Conservation (phyloP, 163 green algal genomes). For the Scenedesmus sp. region DNA sequence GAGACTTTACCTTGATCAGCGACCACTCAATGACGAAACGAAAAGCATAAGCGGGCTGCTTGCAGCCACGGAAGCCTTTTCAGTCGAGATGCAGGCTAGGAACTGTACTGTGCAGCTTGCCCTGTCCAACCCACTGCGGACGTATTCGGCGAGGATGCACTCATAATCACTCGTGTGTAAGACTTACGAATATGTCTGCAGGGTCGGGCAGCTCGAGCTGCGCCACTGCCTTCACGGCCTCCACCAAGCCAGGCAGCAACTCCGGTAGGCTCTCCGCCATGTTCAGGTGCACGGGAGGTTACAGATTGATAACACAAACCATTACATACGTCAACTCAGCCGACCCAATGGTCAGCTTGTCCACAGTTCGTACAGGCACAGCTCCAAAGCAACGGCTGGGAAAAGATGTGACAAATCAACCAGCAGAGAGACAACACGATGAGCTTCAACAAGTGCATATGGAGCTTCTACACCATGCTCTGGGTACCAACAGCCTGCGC, state of each 20-base stretch:
- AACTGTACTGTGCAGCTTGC: too few relatives aligned
- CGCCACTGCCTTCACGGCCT: slow-evolving; percentile 24
- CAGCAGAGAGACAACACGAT: too few relatives aligned
- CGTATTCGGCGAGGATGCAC: too few relatives aligned
- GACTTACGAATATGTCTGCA: slow-evolving; percentile 39
- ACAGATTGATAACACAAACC: background rate
- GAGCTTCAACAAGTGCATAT: too few relatives aligned
- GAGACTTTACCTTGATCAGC: background rate
- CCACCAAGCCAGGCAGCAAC: slow-evolving; percentile 21
- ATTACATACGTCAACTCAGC: background rate
- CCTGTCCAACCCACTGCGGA: too few relatives aligned
- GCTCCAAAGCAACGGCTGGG: background rate
- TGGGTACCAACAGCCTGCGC: too few relatives aligned
- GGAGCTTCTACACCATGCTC: too few relatives aligned
- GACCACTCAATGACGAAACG: too few relatives aligned
- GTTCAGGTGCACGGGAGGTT: background rate
- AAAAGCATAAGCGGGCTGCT: too few relatives aligned
- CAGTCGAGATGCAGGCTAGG: too few relatives aligned
- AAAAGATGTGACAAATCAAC: background rate
- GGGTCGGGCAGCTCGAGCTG: slow-evolving; percentile 24
- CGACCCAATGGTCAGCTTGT: background rate
- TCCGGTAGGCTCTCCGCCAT: slow-evolving; percentile 7
- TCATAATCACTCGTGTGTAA: background rate
- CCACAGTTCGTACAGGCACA: background rate
- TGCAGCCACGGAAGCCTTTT: too few relatives aligned